These are phyloP conservation scores for Plenodomus lindquistii DNA, from an alignment of 2,329 filamentous ascomycete genomes.

Conservation along the genomic window DNA sequence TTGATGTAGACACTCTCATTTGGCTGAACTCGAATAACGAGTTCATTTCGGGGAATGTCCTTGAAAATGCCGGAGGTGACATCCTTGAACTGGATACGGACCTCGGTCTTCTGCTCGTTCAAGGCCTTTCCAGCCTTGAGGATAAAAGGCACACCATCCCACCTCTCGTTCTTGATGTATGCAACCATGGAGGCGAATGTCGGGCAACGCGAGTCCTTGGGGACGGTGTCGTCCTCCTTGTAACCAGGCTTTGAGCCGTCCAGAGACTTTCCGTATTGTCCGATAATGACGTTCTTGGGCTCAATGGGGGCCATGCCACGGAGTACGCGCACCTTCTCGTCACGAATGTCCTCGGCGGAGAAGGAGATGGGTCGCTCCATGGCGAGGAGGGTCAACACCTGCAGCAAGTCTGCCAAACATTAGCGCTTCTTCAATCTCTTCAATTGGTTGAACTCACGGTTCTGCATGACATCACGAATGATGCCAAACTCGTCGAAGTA, in stretches of 20 bases:
- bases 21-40: conserved; percentile 98
- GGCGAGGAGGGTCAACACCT: conserved; percentile 91
- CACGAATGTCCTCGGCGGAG: conserved; percentile 95
- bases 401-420: conserved; percentile 69
- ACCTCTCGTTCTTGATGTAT: conserved; percentile 99
- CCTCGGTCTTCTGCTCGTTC: conserved; percentile 99
- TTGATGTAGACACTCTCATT: conserved; percentile 99
- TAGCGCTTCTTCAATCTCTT: conserved; percentile 8
- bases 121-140: conserved; percentile 98
- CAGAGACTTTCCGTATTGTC: conserved; percentile 94
- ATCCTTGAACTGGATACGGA: conserved; percentile 99
- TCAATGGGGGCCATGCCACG: conserved; percentile 92
- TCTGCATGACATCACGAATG: conserved; percentile 99
- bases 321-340: conserved; percentile 97
- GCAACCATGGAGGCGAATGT: conserved; percentile 97
- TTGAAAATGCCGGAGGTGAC: conserved; percentile 99
- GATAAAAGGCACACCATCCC: conserved; percentile 99
- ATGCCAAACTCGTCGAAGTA: conserved; percentile 99
- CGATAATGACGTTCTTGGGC: conserved; percentile 99
- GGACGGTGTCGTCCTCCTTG: conserved; percentile 98
- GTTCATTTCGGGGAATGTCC: conserved; percentile 98
- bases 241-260: conserved; percentile 97
- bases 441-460: conserved; percentile 61
- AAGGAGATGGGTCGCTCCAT: conserved; percentile 99
- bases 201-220: conserved; percentile 94